phyloP scores from a whole-genome alignment of 139 green algal species.

The Mychonastes homosphaera region DNA sequence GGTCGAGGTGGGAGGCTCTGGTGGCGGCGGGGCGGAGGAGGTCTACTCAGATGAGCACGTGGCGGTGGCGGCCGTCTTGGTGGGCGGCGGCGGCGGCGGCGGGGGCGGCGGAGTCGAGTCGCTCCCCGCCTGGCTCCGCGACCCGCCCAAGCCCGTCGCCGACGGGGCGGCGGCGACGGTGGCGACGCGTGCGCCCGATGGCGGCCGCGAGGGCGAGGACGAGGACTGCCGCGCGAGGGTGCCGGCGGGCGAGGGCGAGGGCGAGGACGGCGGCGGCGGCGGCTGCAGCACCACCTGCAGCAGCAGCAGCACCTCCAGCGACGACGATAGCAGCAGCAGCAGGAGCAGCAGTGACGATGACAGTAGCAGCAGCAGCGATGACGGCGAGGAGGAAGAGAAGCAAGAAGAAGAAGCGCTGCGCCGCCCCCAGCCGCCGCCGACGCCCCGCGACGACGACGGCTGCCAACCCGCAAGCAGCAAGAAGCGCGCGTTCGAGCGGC shows the following conservation, averaged over 20 bases:
- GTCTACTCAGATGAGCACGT: conserved; percentile 36
- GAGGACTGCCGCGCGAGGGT: background rate
- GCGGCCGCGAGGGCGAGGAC: background rate
- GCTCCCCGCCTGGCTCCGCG: too few relatives aligned
- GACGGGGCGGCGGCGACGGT: conserved; percentile 4
- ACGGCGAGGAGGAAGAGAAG: background rate
- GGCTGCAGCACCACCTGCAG: background rate
- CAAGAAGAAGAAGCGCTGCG: conserved; percentile 5
- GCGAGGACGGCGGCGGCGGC: background rate
- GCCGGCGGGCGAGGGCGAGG: conserved; percentile 1
- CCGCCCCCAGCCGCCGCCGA: too few relatives aligned
- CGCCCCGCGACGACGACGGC: background rate
- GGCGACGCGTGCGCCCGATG: conserved; percentile 5
- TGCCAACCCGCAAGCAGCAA: background rate
- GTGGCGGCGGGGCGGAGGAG: background rate
- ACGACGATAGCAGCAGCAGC: conserved; percentile 11
- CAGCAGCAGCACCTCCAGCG: conserved; percentile 5
- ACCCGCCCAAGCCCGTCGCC: too few relatives aligned
- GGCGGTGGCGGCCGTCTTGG: conserved; percentile 30
- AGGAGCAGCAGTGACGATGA: conserved; percentile 4
- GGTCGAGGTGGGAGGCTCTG: conserved; percentile 17
- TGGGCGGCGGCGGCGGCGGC: conserved; percentile 28
- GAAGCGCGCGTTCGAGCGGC: background rate
- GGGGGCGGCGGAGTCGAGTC: background rate
- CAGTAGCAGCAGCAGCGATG: background rate